phyloP scores from a whole-genome alignment of 2,329 filamentous ascomycete species.

The Cucurbitaria berberidis region DNA sequence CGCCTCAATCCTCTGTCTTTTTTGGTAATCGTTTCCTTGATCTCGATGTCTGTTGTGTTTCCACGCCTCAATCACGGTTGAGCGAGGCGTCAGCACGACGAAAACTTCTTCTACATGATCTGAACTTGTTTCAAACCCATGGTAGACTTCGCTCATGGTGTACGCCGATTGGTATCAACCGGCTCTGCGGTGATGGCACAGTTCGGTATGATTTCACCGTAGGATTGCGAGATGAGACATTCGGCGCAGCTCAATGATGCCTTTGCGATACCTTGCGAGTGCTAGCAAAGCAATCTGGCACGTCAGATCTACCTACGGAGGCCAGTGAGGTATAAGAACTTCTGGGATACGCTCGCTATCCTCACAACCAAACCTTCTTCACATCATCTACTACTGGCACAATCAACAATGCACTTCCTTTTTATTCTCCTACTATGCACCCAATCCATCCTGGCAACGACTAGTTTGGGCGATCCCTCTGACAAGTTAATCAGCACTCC shows the following conservation, averaged over 20 bases:
- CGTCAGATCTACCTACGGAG: constrained; percentile 1
- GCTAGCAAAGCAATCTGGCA: constrained; percentile 1
- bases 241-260: constrained; percentile 2
- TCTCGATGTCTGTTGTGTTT: not conserved
- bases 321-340: constrained; percentile 3
- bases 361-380: constrained; percentile 2
- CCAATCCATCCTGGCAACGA: constrained; percentile 2
- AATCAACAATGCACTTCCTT: constrained; percentile 4
- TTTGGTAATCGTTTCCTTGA: not conserved
- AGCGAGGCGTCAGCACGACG: not conserved
- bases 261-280: constrained; percentile 2
- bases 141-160: constrained; percentile 1
- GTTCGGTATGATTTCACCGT: constrained; percentile 1
- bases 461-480: constrained; percentile 2
- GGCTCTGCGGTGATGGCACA: constrained; percentile 1
- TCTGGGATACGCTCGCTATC: constrained; percentile 1
- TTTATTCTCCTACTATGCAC: constrained; percentile 3
- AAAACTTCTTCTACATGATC: constrained; percentile 2
- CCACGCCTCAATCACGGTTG: constrained; percentile 2
- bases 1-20: constrained; percentile 1
- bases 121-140: constrained; percentile 1
- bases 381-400: constrained; percentile 2
- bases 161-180: constrained; percentile 3
- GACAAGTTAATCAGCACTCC: constrained; percentile 4
- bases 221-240: constrained; percentile 2